Evolutionary conservation across 2,329 filamentous ascomycete genomes (phyloP).

Genomic region (Aspergillus glaucus): DNA sequence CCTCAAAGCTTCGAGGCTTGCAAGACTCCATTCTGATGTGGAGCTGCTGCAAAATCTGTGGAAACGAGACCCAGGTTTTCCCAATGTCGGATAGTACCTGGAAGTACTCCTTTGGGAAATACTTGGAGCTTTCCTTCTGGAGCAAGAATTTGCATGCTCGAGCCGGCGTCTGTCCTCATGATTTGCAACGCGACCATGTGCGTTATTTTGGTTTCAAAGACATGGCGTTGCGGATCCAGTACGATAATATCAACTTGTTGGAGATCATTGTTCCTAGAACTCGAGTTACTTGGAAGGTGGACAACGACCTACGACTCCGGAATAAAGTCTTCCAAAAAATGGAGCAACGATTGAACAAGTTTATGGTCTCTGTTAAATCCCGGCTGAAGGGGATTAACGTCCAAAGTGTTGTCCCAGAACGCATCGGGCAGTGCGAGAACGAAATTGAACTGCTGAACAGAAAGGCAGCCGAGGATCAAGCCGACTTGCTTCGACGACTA

Average conservation of each 20-base stretch:
- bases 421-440: slow-evolving; percentile 70
- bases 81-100: slow-evolving; percentile 91
- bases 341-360: slow-evolving; percentile 75
- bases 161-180: slow-evolving; percentile 77
- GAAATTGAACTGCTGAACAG: slow-evolving; percentile 74
- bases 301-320: slow-evolving; percentile 84
- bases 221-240: slow-evolving; percentile 80
- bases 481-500: slow-evolving; percentile 65
- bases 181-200: slow-evolving; percentile 86
- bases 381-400: slow-evolving; percentile 83
- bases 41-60: slow-evolving; percentile 91
- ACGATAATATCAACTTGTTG: slow-evolving; percentile 84
- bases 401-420: slow-evolving; percentile 83
- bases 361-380: slow-evolving; percentile 79
- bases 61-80: slow-evolving; percentile 80
- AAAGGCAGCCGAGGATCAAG: slow-evolving; percentile 77
- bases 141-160: slow-evolving; percentile 70
- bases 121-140: slow-evolving; percentile 96
- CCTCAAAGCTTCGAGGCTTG: slow-evolving; percentile 58
- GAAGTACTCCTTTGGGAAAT: slow-evolving; percentile 98
- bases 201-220: slow-evolving; percentile 88
- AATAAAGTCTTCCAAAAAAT: slow-evolving; percentile 82
- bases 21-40: slow-evolving; percentile 87
- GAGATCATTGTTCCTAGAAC: slow-evolving; percentile 90
- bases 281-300: slow-evolving; percentile 94